Evolutionary conservation across 192 early-diverging fungal genomes (phyloP).

Genomic region (Coemansia pectinata): DNA sequence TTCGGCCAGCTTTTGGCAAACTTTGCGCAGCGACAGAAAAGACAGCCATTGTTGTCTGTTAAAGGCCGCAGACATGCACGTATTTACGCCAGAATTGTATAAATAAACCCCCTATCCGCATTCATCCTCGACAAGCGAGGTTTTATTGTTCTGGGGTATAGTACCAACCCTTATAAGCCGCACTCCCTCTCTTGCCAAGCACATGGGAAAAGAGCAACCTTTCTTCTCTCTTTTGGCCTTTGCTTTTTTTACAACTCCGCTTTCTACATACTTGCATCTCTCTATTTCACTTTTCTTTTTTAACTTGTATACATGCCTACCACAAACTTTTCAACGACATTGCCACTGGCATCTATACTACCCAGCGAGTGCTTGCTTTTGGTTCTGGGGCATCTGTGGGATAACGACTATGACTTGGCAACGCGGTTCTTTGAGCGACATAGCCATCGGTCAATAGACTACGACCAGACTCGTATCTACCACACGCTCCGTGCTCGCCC

Average conservation of each 20-base stretch:
- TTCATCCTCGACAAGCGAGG: neutral
- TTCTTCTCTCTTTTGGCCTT: neutral
- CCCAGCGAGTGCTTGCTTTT: slow-evolving; percentile 31
- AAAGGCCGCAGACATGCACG: neutral
- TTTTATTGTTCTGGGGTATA: neutral
- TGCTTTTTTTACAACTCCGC: neutral
- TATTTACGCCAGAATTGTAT: slow-evolving; percentile 2
- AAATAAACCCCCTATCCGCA: neutral
- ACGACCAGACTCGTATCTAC: slow-evolving; percentile 46
- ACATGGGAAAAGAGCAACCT: neutral
- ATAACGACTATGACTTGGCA: slow-evolving; percentile 1
- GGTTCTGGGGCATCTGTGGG: slow-evolving; percentile 40
- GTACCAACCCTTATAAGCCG: neutral
- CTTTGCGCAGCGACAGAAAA: neutral
- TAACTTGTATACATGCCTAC: neutral
- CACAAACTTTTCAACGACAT: neutral
- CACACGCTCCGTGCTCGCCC: slow-evolving; percentile 14
- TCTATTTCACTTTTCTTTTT: slow-evolving; percentile 3
- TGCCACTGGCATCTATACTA: slow-evolving; percentile 8
- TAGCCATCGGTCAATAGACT: slow-evolving; percentile 20
- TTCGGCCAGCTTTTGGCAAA: neutral
- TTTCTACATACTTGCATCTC: neutral
- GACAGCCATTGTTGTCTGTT: neutral
- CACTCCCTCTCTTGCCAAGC: neutral
- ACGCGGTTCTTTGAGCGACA: slow-evolving; percentile 23